These are phyloP conservation scores for Effrenium voratum DNA, from an alignment of 73 alveolate species.

Conservation along the genomic window DNA sequence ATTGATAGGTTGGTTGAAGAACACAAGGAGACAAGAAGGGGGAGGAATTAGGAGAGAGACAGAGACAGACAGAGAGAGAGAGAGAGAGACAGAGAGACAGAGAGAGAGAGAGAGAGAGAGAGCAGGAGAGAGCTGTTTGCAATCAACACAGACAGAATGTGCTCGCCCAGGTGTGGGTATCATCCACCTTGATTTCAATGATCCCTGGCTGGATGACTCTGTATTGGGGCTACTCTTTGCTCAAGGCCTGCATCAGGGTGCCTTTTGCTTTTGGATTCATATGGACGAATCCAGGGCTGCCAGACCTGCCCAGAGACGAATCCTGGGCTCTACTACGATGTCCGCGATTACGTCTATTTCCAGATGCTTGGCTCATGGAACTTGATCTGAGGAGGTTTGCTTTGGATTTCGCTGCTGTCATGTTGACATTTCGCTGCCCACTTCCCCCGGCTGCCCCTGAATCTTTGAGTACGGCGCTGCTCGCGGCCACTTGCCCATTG, in stretches of 20 bases:
- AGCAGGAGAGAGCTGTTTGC: background rate
- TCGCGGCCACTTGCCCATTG: too few relatives aligned
- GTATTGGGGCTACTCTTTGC: conserved; percentile 72
- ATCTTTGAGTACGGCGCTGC: too few relatives aligned
- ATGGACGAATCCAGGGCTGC: conserved; percentile 7
- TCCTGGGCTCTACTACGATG: conserved; percentile 21
- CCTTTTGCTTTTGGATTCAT: background rate
- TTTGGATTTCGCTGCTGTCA: background rate
- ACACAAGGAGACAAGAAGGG: too few relatives aligned
- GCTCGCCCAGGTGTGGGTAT: conserved; percentile 35
- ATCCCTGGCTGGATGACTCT: conserved; percentile 79
- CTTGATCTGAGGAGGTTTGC: background rate
- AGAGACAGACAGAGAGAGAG: background rate
- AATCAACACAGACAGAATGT: too few relatives aligned
- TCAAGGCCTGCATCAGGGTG: conserved; percentile 35
- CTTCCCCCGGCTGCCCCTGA: background rate
- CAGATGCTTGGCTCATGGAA: conserved; percentile 23
- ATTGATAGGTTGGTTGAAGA: background rate
- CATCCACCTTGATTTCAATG: conserved; percentile 27
- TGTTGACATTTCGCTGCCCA: background rate
- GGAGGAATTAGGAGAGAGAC: too few relatives aligned
- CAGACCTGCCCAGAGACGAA: conserved; percentile 70
- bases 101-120: background rate
- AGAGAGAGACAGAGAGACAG: background rate
- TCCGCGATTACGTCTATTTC: conserved; percentile 29